Percentiles rank a stretch among this genome's conserved stretches.
phyloP scores from a whole-genome alignment of 1,284 basidiomycete species.

The Cryptococcus sp. region DNA sequence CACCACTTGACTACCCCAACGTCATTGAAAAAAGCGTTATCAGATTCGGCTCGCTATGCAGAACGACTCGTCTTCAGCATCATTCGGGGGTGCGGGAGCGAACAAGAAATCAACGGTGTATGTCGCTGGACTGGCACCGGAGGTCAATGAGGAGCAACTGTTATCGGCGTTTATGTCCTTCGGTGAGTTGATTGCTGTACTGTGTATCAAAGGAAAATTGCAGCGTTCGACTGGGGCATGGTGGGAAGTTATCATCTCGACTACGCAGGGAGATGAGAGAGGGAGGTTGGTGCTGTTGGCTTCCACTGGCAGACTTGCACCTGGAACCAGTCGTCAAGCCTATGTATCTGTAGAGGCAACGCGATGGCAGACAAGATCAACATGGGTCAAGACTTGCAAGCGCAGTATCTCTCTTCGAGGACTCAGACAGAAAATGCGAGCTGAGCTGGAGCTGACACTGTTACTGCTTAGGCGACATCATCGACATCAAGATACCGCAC shows the following conservation, averaged over 20 bases:
- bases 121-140: slow-evolving; percentile 43
- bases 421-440: neutral
- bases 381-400: too few relatives aligned
- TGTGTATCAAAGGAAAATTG: too few relatives aligned
- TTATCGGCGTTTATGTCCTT: slow-evolving; percentile 52
- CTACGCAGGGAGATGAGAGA: too few relatives aligned
- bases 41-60: neutral
- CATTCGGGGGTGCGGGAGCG: slow-evolving; percentile 12
- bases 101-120: slow-evolving; percentile 46
- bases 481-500: slow-evolving; percentile 49
- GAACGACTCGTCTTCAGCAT: neutral
- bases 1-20: too few relatives aligned
- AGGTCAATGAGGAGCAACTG: slow-evolving; percentile 49
- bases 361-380: too few relatives aligned
- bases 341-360: too few relatives aligned
- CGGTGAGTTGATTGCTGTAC: slow-evolving; percentile 26
- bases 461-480: slow-evolving; percentile 42
- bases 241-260: too few relatives aligned
- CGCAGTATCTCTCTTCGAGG: neutral
- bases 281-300: too few relatives aligned
- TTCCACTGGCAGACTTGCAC: too few relatives aligned
- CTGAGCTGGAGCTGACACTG: neutral
- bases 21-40: too few relatives aligned
- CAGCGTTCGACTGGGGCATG: too few relatives aligned
- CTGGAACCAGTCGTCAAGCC: too few relatives aligned